Evolutionary conservation across 2,329 filamentous ascomycete genomes (phyloP).

Genomic region (Stachybotrys elegans): DNA sequence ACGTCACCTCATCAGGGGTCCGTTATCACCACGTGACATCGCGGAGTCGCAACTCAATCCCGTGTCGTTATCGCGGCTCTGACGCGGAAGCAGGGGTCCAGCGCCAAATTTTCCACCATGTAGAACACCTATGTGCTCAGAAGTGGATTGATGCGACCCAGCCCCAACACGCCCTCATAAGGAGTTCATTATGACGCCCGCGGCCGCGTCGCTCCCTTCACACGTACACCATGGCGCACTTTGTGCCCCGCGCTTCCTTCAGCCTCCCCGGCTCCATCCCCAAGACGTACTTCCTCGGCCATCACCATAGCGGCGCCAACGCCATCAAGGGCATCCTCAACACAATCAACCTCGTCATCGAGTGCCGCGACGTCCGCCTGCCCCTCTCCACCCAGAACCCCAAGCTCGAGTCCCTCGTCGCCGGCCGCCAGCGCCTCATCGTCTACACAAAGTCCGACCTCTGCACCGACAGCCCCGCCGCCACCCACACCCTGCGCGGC

Average conservation of each 20-base stretch:
- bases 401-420: slow-evolving; percentile 73
- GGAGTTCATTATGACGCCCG: no score
- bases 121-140: no score
- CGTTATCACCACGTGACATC: no score
- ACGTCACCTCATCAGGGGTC: no score
- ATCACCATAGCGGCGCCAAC: slow-evolving; percentile 76
- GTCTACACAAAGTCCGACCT: slow-evolving; percentile 91
- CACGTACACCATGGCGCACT: slow-evolving; percentile 45
- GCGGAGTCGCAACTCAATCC: no score
- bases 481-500: slow-evolving; percentile 22
- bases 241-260: slow-evolving; percentile 71
- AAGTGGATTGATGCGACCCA: no score
- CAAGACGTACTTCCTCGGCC: slow-evolving; percentile 89
- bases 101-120: no score
- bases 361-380: slow-evolving; percentile 90
- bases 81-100: no score
- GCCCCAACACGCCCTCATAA: no score
- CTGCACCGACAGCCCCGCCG: slow-evolving; percentile 34
- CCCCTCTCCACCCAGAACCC: slow-evolving; percentile 89
- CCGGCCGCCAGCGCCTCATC: slow-evolving; percentile 68
- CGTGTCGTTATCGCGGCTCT: no score
- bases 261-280: slow-evolving; percentile 68
- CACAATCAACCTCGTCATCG: slow-evolving; percentile 81
- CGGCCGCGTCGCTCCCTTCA: no score
- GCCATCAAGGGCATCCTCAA: slow-evolving; percentile 80